Base-by-base conservation (phyloP, 371 early-diverging fungal species). In the Mucor indicus region DNA sequence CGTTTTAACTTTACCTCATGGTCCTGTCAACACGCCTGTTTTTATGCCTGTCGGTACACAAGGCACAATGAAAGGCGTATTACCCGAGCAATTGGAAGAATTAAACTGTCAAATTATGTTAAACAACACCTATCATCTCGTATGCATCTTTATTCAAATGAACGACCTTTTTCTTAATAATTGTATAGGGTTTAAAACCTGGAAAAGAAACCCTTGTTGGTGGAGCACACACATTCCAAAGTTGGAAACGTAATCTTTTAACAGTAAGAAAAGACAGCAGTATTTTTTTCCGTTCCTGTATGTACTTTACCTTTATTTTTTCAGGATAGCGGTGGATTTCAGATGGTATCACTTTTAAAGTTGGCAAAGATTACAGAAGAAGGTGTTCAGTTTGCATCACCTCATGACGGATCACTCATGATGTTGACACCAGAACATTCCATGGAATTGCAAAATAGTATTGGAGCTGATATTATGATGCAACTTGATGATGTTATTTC, bases 11-110 rank as follows among this genome's bases (percentile, higher is more conserved):
- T 67, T 96, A 47, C 92, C 90, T 33, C 93, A 93, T 72, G 84
- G 81, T 22, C 87, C 83, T 4, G 92, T 91, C 11, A 82, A 88
- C 46, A 86, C 92, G 27, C 98, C 98, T 22, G 87, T 90, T 53
- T 98, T 96, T 58, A 98, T 98, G 98, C 96, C 98, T 5, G 98
- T 98, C 9, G 97, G 93, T n/a, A 98, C 98, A 3, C 90, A 95
- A 71, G 98, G 94, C 16, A 85, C 93, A 11, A 79, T 98, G 73
- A 96, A 96, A 62, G 96, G 93, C 13, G 61, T 95, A 43, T 84
- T 89, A 19, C 79, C 85, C 11, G 58, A 85, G 17, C 94, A 93
- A 55, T 60, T 94, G 33, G 81, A 86, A 57, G 80, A 85, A 29
- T 66, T 92, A n/a, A 85, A 90, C 57, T 91, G 95, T 69, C 89